Evolutionary conservation across 2,329 filamentous ascomycete species (phyloP), one percentile per base, ranked within the genome.

Genomic region (Alternaria dauci): DNA sequence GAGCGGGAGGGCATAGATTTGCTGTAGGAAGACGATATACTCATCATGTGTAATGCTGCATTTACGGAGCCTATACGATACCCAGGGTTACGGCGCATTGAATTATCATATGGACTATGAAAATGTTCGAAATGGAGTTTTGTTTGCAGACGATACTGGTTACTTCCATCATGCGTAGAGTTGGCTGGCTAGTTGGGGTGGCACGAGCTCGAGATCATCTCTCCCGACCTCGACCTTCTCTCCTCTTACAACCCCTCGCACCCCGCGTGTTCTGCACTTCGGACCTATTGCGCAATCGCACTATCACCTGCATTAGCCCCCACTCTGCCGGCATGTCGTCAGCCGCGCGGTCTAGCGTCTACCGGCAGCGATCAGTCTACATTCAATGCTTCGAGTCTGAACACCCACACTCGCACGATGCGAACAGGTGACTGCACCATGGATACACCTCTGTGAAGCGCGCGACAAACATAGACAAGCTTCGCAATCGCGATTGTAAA

Each of bases 1-100:
- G 93, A 96, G 80, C 87, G 89, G 57, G 94, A 97, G 78, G 94
- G 93, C 23, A 90, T 97, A 69, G 91, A 90, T 58, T 68, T 89
- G 63, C 67, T 75, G 52, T 74, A 70, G 42, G 26, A n/a, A 36
- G 20, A 25, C 48, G 50, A 42, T 25, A 32, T 25, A 18, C 51
- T 7, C 23, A 41, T 18, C 30, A 41, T 18, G 43, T 36, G 51
- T 32, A 32, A 54, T 18, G 53, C 57, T 54, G 59, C 52, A 52
- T 57, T 55, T 34, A n/a, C 32, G 56, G 57, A 54, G 55, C 62
- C 61, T 38, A 59, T 12, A 62, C 26, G 62, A 65, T 65, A 65
- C 62, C 62, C 62, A 16, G 56, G 52, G n/a, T 53, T 36, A 54
- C 34, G 59, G 59, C 55, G 36, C 46, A 55, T 18, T 41, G 12